phyloP scores from a whole-genome alignment of 371 early-diverging fungal species.

The Actinomortierella ambigua region DNA sequence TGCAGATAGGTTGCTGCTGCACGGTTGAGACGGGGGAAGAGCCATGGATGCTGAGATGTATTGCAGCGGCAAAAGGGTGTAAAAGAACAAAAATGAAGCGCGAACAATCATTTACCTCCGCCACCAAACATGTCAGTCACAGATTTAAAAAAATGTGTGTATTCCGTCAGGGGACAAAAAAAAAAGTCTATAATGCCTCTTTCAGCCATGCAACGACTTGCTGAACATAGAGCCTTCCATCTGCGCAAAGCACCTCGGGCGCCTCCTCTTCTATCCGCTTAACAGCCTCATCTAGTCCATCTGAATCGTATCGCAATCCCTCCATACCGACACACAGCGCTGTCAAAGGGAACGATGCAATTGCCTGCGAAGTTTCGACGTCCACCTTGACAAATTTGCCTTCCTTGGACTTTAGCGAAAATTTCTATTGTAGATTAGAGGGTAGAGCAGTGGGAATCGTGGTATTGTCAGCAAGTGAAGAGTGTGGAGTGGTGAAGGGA shows the following conservation, averaged over 20 bases:
- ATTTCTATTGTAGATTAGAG: constrained; percentile 7
- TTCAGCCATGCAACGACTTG: constrained; percentile 42
- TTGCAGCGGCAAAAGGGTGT: too few relatives aligned
- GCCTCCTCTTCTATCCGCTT: constrained; percentile 32
- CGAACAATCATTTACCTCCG: too few relatives aligned
- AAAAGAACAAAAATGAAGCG: too few relatives aligned
- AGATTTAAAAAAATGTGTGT: too few relatives aligned
- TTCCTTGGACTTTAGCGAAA: constrained; percentile 25
- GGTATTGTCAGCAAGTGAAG: too few relatives aligned
- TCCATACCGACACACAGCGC: constrained; percentile 39
- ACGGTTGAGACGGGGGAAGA: too few relatives aligned
- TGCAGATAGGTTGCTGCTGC: too few relatives aligned
- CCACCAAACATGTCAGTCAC: too few relatives aligned
- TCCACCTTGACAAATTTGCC: constrained; percentile 21
- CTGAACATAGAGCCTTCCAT: constrained; percentile 14
- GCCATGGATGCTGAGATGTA: too few relatives aligned
- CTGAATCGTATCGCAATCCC: constrained; percentile 23
- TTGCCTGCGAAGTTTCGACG: constrained; percentile 10
- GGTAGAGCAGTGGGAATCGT: not conserved
- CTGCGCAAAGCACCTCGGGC: constrained; percentile 26
- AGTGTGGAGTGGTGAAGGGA: too few relatives aligned
- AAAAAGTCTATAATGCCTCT: constrained; percentile 20
- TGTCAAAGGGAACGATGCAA: constrained; percentile 20
- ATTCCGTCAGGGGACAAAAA: not conserved
- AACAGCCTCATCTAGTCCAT: constrained; percentile 28